phyloP scores from a whole-genome alignment of 371 early-diverging fungal genomes.

The Saksenaea vasiformis region DNA sequence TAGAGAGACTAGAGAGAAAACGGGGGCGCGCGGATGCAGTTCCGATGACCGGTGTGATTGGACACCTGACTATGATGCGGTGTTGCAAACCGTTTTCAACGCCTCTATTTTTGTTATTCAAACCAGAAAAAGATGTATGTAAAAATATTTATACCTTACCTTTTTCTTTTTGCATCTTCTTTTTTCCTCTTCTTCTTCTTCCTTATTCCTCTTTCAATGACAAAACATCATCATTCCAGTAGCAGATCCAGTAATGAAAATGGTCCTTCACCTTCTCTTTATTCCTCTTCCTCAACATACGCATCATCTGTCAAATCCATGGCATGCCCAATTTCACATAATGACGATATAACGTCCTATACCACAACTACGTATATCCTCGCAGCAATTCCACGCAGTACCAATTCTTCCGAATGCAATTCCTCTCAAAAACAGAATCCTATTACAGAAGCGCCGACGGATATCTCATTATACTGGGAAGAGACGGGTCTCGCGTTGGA shows the following conservation, averaged over 20 bases:
- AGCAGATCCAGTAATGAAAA: background rate
- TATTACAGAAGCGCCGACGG: background rate
- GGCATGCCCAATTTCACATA: background rate
- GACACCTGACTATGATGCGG: background rate
- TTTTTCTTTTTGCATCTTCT: background rate
- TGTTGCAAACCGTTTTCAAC: background rate
- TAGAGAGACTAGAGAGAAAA: background rate
- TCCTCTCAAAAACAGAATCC: background rate
- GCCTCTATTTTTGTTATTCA: background rate
- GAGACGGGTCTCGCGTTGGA: background rate
- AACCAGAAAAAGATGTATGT: background rate
- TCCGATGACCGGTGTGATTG: background rate
- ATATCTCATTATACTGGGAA: background rate
- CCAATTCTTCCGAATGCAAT: background rate
- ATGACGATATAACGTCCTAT: background rate
- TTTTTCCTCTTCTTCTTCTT: background rate
- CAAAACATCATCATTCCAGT: background rate
- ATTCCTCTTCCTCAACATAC: background rate
- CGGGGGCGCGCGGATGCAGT: background rate
- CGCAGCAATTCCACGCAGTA: background rate
- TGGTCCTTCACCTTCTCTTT: background rate
- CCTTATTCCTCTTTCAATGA: background rate
- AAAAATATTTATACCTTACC: background rate
- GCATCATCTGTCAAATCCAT: background rate
- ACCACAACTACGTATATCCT: background rate